Base-by-base conservation (phyloP, 345 rosid species). In the Fremontodendron californicum region DNA sequence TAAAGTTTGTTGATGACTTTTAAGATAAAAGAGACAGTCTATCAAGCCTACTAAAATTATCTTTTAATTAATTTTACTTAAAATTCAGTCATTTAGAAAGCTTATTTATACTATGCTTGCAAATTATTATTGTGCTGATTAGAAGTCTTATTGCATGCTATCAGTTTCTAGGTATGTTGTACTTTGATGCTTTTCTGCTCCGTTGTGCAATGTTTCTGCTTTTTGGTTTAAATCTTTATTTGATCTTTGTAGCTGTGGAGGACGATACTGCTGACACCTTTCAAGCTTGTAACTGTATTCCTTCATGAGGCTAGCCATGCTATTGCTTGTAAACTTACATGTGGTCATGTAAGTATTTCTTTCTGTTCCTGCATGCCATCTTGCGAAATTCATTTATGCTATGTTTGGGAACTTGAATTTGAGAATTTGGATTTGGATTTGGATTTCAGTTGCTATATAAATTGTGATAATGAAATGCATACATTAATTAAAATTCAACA, bases 231-330 rank as follows among this genome's bases (percentile, higher is more conserved):
- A 48, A 67, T 42, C 57, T 75, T 74, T 27, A n/a, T 75, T 75
- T 46, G 57, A 42, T 61, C 25, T 33, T 64, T 60, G 64, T 76
- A 90, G 94, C 85, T 89, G 19, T 87, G 94, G 92, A 86, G 92
- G 83, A 90, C 92, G 7, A 39, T 87, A 57, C 37, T 90, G 43
- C 79, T 90, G 77, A 89, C 76, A 72, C 94, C 94, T 31, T 89
- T 90, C 83, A 89, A 90, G 84, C 92, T 87, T 33, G 86, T 90
- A 27, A 87, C 94, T 5, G 92, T 90, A 70, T 89, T 90, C 81
- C 84, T 90, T 84, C 94, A 90, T 18, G 91, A 89, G 85, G 87
- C 89, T 10, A 90, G 94, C 82, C 94, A 90, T 72, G 94, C 94
- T 13, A 77, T 90, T 79, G 92, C 92, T 73, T 90, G 92, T 84